phyloP scores from a whole-genome alignment of 2,329 filamentous ascomycete species.

The Colletotrichum siamense region DNA sequence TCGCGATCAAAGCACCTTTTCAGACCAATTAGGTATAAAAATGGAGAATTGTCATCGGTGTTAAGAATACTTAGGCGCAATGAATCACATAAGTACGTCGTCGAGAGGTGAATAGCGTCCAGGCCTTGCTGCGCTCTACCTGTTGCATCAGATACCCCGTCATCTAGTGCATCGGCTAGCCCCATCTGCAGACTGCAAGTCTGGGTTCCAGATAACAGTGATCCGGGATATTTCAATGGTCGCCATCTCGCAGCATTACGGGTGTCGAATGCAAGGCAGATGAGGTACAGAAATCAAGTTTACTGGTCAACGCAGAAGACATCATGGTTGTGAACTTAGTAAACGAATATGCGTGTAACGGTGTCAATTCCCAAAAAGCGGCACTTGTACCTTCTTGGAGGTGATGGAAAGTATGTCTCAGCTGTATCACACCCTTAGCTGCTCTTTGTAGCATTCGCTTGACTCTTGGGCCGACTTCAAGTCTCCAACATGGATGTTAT shows the following conservation, averaged over 20 bases:
- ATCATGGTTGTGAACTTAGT: neutral
- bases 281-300: neutral
- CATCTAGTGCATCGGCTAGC: neutral
- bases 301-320: neutral
- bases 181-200: neutral
- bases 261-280: neutral
- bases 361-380: neutral
- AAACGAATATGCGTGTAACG: neutral
- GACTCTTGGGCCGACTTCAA: neutral
- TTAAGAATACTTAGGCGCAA: neutral
- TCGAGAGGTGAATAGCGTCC: neutral
- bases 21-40: neutral
- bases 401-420: neutral
- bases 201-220: neutral
- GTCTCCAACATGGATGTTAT: neutral
- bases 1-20: neutral
- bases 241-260: neutral
- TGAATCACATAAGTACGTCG: neutral
- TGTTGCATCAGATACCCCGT: neutral
- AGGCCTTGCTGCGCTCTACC: neutral
- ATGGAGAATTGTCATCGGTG: neutral
- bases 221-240: neutral
- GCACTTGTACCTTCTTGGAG: neutral
- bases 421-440: neutral
- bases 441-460: neutral